phyloP scores from a whole-genome alignment of 164 flowering plant species.

The Aristolochia contorta region DNA sequence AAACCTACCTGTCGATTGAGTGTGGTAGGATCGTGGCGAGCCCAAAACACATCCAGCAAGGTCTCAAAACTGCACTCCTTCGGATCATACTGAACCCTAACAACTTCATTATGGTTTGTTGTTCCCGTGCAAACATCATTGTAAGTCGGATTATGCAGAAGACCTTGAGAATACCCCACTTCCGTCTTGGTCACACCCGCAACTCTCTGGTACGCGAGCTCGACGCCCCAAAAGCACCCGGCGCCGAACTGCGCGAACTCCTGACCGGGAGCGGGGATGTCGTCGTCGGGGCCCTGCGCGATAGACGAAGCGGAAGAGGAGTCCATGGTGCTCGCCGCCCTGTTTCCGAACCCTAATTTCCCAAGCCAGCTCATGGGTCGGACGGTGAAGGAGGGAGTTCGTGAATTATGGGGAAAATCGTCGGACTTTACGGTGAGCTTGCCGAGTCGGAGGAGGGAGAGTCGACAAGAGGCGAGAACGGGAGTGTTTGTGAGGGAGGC shows the following conservation, averaged over 20 bases:
- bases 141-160: slow-evolving; percentile 54
- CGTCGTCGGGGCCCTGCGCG: slow-evolving; percentile 76
- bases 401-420: neutral
- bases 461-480: neutral
- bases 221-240: slow-evolving; percentile 95
- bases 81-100: slow-evolving; percentile 82
- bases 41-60: slow-evolving; percentile 74
- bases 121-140: slow-evolving; percentile 68
- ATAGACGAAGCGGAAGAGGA: slow-evolving; percentile 4
- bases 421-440: neutral
- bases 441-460: neutral
- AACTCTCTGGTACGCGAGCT: slow-evolving; percentile 73
- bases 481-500: neutral
- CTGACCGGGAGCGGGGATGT: slow-evolving; percentile 61
- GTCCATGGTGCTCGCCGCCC: neutral
- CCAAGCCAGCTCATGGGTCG: slow-evolving; percentile 9
- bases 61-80: slow-evolving; percentile 49
- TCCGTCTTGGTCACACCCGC: slow-evolving; percentile 78
- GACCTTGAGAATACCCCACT: slow-evolving; percentile 81
- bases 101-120: slow-evolving; percentile 73
- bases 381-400: neutral
- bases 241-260: slow-evolving; percentile 75
- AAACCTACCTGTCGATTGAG: slow-evolving; percentile 66
- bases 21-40: slow-evolving; percentile 78
- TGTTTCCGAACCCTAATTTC: slow-evolving; percentile 3